phyloP scores from a whole-genome alignment of 1,284 basidiomycete species.

The Butyriboletus appendiculatus region DNA sequence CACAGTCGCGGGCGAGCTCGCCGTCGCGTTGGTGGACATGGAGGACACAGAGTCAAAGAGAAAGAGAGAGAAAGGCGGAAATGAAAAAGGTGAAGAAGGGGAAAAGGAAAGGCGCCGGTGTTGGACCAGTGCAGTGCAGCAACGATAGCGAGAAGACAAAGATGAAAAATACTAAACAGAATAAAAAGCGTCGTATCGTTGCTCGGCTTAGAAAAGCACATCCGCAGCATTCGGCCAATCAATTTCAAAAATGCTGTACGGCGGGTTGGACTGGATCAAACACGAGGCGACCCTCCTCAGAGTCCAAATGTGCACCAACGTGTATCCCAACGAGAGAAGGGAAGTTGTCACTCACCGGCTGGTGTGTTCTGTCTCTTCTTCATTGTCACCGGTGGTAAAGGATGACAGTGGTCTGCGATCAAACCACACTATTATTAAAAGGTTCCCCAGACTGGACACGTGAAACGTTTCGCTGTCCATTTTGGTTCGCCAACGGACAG shows the following conservation, averaged over 20 bases:
- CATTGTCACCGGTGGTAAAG: not conserved
- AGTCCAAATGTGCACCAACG: too few species aligned
- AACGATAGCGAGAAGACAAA: not conserved
- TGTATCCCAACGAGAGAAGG: not conserved
- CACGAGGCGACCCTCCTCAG: not conserved
- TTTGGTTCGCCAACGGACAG: not conserved
- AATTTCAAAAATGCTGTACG: conserved; percentile 13
- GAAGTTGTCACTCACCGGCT: not conserved
- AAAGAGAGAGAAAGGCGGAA: not conserved
- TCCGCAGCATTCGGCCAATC: conserved; percentile 4
- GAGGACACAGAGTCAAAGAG: conserved; percentile 1
- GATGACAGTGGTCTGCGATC: not conserved
- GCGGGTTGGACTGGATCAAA: conserved; percentile 5
- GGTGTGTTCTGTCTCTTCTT: not conserved
- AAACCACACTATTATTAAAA: not conserved
- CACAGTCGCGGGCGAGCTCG: not conserved
- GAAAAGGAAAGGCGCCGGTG: not conserved
- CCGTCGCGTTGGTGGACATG: conserved; percentile 23
- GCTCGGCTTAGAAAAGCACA: not conserved
- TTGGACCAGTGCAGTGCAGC: not conserved
- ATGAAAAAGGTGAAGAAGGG: not conserved
- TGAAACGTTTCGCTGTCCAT: not conserved
- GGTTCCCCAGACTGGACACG: not conserved
- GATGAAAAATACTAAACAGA: not conserved
- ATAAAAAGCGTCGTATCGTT: not conserved